phyloP scores from a whole-genome alignment of 306 rosid genomes.

The Malus asiatica region DNA sequence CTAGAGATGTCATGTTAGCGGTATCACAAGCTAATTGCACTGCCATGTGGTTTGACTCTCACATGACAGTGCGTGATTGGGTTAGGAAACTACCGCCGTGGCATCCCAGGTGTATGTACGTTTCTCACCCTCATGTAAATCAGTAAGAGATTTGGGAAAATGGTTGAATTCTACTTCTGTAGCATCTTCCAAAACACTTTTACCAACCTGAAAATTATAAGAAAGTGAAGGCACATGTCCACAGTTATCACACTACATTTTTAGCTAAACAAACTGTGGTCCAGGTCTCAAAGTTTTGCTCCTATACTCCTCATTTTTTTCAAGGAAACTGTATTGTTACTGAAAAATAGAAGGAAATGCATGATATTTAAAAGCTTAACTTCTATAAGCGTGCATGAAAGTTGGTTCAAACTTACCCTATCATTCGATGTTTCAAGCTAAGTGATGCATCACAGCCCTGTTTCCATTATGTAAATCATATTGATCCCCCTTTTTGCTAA shows the following conservation, averaged over 20 bases:
- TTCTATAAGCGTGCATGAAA: not conserved
- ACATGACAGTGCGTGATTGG: too few relatives aligned
- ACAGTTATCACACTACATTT: not conserved
- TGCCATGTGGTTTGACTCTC: too few relatives aligned
- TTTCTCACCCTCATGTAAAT: not conserved
- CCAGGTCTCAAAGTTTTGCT: not conserved
- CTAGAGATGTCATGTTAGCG: too few relatives aligned
- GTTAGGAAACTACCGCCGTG: not conserved
- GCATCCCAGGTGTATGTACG: too few relatives aligned
- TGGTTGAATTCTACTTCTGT: not conserved
- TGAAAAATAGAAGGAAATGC: not conserved
- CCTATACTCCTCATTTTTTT: not conserved
- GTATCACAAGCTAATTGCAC: too few relatives aligned
- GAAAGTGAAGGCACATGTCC: not conserved
- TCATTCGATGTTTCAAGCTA: not conserved
- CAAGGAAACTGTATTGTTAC: not conserved
- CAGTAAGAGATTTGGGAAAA: not conserved
- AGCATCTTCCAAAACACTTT: not conserved
- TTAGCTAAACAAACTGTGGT: not conserved
- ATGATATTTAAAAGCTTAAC: not conserved
- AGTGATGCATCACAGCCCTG: not conserved
- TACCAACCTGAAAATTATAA: too few relatives aligned
- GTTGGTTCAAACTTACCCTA: not conserved
- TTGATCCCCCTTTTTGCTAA: not conserved
- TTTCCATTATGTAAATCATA: not conserved